Conservation (phyloP, 257 asterid genomes). For the Craterostigma plantagineum region DNA sequence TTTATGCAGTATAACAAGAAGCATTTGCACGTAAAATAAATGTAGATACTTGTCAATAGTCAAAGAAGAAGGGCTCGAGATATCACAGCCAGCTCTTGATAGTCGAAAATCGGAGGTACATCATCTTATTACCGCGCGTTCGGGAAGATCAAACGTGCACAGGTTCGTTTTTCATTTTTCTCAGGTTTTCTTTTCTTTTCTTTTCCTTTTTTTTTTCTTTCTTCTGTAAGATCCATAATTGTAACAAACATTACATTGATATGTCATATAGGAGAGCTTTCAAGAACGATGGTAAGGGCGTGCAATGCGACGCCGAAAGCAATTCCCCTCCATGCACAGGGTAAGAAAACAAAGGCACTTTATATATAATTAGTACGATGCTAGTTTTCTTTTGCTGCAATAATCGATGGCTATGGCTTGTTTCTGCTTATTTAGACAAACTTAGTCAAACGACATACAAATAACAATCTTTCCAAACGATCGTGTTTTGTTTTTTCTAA, state of each 20-base stretch:
- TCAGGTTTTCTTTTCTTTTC: too few relatives aligned
- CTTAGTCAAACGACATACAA: too few relatives aligned
- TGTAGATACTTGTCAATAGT: constrained; percentile 55
- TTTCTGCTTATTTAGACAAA: too few relatives aligned
- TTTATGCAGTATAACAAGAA: background rate
- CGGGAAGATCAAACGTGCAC: constrained; percentile 46
- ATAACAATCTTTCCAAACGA: too few relatives aligned
- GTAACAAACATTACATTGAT: background rate
- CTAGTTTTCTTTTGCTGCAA: background rate
- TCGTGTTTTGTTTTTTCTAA: too few relatives aligned
- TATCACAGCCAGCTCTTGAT: constrained; percentile 92
- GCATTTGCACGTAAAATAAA: too few relatives aligned
- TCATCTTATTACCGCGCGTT: constrained; percentile 63
- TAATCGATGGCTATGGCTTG: background rate
- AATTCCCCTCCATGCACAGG: constrained; percentile 92
- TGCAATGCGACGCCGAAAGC: constrained; percentile 43
- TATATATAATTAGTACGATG: background rate
- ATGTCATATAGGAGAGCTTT: constrained; percentile 42
- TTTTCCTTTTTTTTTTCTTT: too few relatives aligned
- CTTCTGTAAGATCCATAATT: too few relatives aligned
- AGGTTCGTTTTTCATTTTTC: constrained; percentile 27
- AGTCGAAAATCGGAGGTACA: constrained; percentile 48
- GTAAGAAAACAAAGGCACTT: constrained; percentile 24
- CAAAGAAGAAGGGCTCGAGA: constrained; percentile 78
- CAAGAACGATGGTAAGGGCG: constrained; percentile 10